Evolutionary conservation across 345 rosid genomes (phyloP).

Genomic region (Erysimum cheiranthoides): DNA sequence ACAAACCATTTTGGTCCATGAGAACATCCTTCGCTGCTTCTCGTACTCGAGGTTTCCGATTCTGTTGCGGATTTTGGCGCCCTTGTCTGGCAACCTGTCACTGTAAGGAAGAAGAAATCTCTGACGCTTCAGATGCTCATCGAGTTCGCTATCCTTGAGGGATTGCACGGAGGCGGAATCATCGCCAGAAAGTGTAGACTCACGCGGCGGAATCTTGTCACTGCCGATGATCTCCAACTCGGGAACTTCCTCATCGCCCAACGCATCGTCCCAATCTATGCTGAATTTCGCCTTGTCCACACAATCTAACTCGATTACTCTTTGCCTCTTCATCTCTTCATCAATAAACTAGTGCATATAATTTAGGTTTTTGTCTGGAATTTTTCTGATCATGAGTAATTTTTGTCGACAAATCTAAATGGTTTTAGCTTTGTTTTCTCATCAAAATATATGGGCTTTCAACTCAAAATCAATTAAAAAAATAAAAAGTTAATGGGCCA

Average conservation of each 20-base stretch:
- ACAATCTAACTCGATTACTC: slow-evolving; percentile 33
- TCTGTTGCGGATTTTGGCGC: slow-evolving; percentile 49
- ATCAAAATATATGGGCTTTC: too few species aligned
- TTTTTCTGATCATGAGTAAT: not conserved
- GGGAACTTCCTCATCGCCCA: slow-evolving; percentile 40
- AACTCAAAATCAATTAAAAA: too few species aligned
- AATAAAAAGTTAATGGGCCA: too few species aligned
- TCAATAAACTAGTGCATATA: not conserved
- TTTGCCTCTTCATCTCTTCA: slow-evolving; percentile 41
- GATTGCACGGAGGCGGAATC: slow-evolving; percentile 35
- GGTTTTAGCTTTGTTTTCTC: too few species aligned
- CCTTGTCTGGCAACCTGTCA: slow-evolving; percentile 53
- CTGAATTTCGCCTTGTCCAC: slow-evolving; percentile 39
- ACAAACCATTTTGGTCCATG: slow-evolving; percentile 45
- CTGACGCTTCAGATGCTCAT: slow-evolving; percentile 46
- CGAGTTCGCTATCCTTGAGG: slow-evolving; percentile 49
- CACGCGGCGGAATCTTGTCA: slow-evolving; percentile 26
- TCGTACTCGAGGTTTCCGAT: slow-evolving; percentile 58
- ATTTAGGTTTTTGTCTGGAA: not conserved
- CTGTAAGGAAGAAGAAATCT: slow-evolving; percentile 13
- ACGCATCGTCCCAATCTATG: slow-evolving; percentile 54
- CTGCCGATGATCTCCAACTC: slow-evolving; percentile 45
- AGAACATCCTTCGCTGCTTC: slow-evolving; percentile 53
- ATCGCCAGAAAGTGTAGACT: slow-evolving; percentile 14
- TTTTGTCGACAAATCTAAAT: too few species aligned